Evolutionary conservation across 257 asterid genomes (phyloP).

Genomic region (Gentiana straminea): DNA sequence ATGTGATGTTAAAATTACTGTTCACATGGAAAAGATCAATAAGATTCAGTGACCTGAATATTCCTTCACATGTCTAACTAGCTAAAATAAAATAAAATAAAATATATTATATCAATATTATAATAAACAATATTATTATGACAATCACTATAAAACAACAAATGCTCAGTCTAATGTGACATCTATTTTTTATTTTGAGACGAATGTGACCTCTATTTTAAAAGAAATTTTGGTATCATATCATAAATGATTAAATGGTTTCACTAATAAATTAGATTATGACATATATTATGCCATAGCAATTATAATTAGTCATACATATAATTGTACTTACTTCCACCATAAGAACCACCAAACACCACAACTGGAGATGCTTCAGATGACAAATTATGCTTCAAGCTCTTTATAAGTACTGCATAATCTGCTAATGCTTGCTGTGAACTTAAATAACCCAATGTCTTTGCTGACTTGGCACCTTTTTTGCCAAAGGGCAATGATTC

Average conservation of each 20-base stretch:
- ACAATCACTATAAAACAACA: no score
- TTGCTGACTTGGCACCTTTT: slow-evolving; percentile 39
- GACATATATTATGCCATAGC: no score
- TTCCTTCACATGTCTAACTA: slow-evolving; percentile 1
- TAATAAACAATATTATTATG: no score
- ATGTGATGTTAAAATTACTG: no score
- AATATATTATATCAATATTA: no score
- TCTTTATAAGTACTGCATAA: slow-evolving; percentile 48
- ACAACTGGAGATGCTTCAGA: slow-evolving; percentile 75
- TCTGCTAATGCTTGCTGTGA: slow-evolving; percentile 82
- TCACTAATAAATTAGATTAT: no score
- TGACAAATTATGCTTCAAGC: slow-evolving; percentile 59
- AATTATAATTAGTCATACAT: no score
- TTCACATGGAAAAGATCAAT: not conserved
- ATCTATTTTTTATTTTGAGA: not conserved
- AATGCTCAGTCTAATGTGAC: no score
- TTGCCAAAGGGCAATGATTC: slow-evolving; percentile 65
- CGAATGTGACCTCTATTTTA: no score
- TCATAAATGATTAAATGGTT: no score
- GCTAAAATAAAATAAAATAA: not conserved
- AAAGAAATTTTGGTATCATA: no score
- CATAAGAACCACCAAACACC: slow-evolving; percentile 85
- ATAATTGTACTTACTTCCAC: slow-evolving; percentile 50
- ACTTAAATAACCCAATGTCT: slow-evolving; percentile 55
- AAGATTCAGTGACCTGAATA: no score